phyloP scores from a whole-genome alignment of 305 asterid genomes.

The Fraxinus dipetala region DNA sequence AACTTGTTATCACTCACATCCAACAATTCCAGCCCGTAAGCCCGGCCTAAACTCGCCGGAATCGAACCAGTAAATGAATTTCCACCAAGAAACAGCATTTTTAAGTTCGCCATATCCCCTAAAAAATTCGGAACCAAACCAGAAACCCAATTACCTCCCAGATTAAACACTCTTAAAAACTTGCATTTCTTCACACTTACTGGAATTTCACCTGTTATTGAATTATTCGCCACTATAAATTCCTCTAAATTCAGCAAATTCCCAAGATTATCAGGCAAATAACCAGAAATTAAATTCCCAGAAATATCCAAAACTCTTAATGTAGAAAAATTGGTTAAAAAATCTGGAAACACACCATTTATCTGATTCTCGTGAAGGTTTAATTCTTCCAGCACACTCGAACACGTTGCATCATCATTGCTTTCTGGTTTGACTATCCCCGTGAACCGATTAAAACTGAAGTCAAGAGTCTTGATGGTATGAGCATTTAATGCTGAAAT shows the following conservation, averaged over 20 bases:
- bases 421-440: conserved; percentile 37
- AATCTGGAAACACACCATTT: conserved; percentile 48
- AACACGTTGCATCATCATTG: conserved; percentile 35
- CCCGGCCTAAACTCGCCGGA: conserved; percentile 46
- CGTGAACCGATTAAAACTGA: conserved; percentile 71
- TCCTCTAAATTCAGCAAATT: conserved; percentile 47
- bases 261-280: conserved; percentile 45
- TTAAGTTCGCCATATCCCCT: conserved; percentile 41
- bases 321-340: conserved; percentile 41
- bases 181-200: conserved; percentile 35
- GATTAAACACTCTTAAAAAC: conserved; percentile 49
- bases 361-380: conserved; percentile 72
- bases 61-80: conserved; percentile 48
- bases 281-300: conserved; percentile 53
- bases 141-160: conserved; percentile 46
- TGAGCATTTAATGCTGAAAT: conserved; percentile 38
- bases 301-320: conserved; percentile 58
- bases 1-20: conserved; percentile 61
- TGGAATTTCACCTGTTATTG: conserved; percentile 53
- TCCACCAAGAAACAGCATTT: conserved; percentile 47
- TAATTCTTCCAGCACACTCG: conserved; percentile 49
- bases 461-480: conserved; percentile 47
- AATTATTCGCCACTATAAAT: conserved; percentile 56
- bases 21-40: conserved; percentile 40
- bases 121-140: conserved; percentile 57